Conservation (phyloP, 169 alveolate species). For the Cystoisospora suis region DNA sequence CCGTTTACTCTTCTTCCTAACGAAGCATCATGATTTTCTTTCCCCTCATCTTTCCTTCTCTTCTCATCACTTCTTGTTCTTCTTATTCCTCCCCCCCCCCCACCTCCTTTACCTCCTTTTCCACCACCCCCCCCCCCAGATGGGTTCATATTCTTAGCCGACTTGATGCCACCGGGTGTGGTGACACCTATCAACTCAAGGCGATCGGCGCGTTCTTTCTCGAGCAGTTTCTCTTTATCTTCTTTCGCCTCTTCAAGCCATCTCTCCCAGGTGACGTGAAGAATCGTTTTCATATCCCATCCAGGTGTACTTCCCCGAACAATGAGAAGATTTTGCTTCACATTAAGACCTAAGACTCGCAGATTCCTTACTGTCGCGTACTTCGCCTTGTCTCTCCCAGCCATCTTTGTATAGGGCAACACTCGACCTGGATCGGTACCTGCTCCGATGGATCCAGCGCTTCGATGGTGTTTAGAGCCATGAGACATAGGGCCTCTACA, state of each 20-base stretch:
- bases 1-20: too few species aligned
- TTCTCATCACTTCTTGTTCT: too few species aligned
- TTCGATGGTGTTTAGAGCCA: slow-evolving; percentile 93
- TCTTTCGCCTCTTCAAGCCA: slow-evolving; percentile 18
- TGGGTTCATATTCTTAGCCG: background rate
- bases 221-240: background rate
- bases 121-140: background rate
- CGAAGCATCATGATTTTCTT: too few species aligned
- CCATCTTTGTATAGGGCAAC: slow-evolving; percentile 93
- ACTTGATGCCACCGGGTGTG: background rate
- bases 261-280: slow-evolving; percentile 43
- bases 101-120: background rate
- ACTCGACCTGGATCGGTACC: slow-evolving; percentile 94
- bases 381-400: slow-evolving; percentile 91
- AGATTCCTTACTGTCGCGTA: slow-evolving; percentile 80
- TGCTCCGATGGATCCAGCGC: slow-evolving; percentile 93
- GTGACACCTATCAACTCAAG: background rate
- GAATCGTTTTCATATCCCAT: slow-evolving; percentile 78
- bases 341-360: slow-evolving; percentile 89
- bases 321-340: slow-evolving; percentile 84
- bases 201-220: slow-evolving; percentile 24
- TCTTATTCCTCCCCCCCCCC: too few species aligned
- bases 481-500: slow-evolving; percentile 90
- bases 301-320: slow-evolving; percentile 94
- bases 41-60: too few species aligned